Conservation (phyloP, 2,329 filamentous ascomycete species). For the Aspergillus spinulosporus region DNA sequence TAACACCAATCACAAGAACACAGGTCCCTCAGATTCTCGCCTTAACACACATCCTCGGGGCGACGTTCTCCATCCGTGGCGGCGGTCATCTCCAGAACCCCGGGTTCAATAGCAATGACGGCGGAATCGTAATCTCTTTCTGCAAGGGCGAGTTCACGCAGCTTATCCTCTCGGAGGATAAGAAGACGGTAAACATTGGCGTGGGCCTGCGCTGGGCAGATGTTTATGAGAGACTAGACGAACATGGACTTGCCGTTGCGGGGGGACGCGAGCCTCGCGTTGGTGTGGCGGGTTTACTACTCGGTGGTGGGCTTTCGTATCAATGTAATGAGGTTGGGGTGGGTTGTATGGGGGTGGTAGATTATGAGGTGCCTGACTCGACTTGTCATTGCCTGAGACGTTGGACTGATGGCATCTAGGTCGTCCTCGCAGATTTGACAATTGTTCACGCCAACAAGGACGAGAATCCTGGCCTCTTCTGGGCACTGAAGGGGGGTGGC, state of each 20-base stretch:
- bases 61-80: constrained; percentile 23
- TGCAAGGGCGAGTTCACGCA: constrained; percentile 36
- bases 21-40: constrained; percentile 5
- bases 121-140: constrained; percentile 53
- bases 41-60: constrained; percentile 12
- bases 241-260: constrained; percentile 42
- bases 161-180: constrained; percentile 36
- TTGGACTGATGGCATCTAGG: constrained; percentile 3
- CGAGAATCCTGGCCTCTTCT: constrained; percentile 31
- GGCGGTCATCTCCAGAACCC: constrained; percentile 24
- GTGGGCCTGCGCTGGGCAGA: constrained; percentile 49
- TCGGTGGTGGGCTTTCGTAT: constrained; percentile 38
- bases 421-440: constrained; percentile 21
- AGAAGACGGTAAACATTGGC: constrained; percentile 45
- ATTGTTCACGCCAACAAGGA: constrained; percentile 18
- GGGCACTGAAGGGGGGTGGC: constrained; percentile 36
- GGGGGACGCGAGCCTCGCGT: constrained; percentile 48
- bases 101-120: constrained; percentile 23
- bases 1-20: neutral
- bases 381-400: too few relatives aligned
- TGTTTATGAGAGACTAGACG: constrained; percentile 45
- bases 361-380: constrained; percentile 20
- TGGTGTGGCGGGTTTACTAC: constrained; percentile 48
- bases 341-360: constrained; percentile 16
- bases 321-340: constrained; percentile 21